Percentiles rank a stretch among this genome's conserved stretches.
These are phyloP conservation scores for Coprinellus micaceus DNA, from an alignment of 768 basidiomycete species.

Conservation along the genomic window DNA sequence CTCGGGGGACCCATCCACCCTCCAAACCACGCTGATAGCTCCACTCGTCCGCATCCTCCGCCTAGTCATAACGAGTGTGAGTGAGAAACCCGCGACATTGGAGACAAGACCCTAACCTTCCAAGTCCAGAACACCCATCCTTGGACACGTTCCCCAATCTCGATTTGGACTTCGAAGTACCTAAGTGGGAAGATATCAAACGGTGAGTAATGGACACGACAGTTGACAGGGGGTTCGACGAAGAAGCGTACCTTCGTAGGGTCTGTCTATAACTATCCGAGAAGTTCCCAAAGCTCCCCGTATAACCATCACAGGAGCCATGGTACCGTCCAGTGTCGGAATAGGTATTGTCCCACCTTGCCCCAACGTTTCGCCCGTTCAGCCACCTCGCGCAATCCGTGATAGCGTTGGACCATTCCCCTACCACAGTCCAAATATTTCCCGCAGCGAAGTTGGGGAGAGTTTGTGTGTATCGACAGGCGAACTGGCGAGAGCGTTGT, in stretches of 20 bases:
- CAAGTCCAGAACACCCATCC: constrained; percentile 81
- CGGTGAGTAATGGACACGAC: background rate
- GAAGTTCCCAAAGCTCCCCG: constrained; percentile 57
- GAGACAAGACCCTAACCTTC: constrained; percentile 47
- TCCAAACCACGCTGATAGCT: constrained; percentile 70
- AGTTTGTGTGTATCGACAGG: constrained; percentile 47
- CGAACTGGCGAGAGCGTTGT: constrained; percentile 41
- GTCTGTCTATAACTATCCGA: constrained; percentile 60
- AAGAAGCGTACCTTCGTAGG: constrained; percentile 49
- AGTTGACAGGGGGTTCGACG: no score
- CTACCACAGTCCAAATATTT: constrained; percentile 72
- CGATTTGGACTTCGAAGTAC: constrained; percentile 80
- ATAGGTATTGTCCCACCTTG: constrained; percentile 64
- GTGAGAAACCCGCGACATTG: background rate
- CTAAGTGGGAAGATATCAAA: constrained; percentile 23
- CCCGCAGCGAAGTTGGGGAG: constrained; percentile 44
- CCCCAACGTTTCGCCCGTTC: constrained; percentile 70
- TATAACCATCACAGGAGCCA: constrained; percentile 61
- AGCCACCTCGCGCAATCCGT: constrained; percentile 80
- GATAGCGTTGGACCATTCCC: constrained; percentile 74
- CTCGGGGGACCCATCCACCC: constrained; percentile 74
- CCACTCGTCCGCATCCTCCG: constrained; percentile 72
- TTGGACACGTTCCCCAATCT: constrained; percentile 64
- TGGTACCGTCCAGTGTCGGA: constrained; percentile 36
- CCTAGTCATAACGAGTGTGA: constrained; percentile 26